A percentile compares a stretch with the other conserved stretches of the same genome.
These are phyloP conservation scores for Ogataea populi-albae DNA, from an alignment of 805 yeast genomes.

Conservation along the genomic window DNA sequence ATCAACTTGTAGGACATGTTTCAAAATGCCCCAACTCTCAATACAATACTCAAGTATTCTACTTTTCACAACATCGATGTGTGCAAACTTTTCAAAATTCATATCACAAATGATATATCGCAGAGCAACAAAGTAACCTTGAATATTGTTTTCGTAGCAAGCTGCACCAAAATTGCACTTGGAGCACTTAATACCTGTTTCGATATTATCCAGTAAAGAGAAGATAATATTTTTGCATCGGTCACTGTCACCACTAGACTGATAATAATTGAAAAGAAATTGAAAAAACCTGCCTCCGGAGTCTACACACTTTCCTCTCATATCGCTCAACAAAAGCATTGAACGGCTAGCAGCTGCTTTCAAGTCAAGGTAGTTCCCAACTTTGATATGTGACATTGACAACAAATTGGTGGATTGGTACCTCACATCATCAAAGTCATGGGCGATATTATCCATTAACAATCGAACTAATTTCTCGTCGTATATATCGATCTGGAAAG, in stretches of 20 bases:
- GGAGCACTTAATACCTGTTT: conserved; percentile 34
- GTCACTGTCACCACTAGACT: conserved; percentile 15
- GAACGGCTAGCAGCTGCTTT: conserved; percentile 23
- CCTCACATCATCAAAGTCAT: conserved; percentile 79
- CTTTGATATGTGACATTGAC: conserved; percentile 39
- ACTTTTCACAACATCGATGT: conserved; percentile 5
- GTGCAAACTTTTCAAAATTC: conserved; percentile 10
- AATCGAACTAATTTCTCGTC: conserved; percentile 39
- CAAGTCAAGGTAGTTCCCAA: conserved; percentile 22
- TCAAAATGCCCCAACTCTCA: conserved; percentile 42
- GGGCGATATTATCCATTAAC: conserved; percentile 59
- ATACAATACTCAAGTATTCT: conserved; percentile 10
- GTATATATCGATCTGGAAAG: conserved; percentile 46
- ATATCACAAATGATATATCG: conserved; percentile 33
- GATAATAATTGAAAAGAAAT: conserved; percentile 41
- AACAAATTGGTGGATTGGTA: conserved; percentile 45
- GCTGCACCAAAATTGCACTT: conserved; percentile 38
- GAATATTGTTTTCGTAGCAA: conserved; percentile 50
- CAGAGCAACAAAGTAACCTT: conserved; percentile 68
- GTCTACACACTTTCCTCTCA: conserved; percentile 66
- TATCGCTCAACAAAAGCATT: conserved; percentile 33
- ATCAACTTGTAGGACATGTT: conserved; percentile 57
- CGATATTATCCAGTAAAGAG: conserved; percentile 34
- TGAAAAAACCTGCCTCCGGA: conserved; percentile 71
- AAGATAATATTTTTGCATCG: conserved; percentile 29